Evolutionary conservation across 441 rosid species (phyloP).

Genomic region (Syzygium syzygioides): DNA sequence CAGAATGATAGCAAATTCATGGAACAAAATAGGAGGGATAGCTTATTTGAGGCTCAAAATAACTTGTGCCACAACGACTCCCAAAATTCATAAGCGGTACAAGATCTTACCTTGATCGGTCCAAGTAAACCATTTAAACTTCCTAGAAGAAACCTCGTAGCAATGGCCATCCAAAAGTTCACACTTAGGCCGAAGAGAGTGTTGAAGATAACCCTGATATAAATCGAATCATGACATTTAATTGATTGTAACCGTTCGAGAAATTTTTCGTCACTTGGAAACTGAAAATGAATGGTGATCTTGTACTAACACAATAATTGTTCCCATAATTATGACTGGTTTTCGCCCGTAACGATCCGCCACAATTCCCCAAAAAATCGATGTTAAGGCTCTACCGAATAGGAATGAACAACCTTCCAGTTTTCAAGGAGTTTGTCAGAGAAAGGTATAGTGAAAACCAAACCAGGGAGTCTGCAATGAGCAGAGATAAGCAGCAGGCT

Average conservation of each 20-base stretch:
- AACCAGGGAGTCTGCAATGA: background rate
- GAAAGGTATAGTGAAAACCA: background rate
- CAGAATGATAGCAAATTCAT: background rate
- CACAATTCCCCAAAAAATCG: slow-evolving; percentile 73
- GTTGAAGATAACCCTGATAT: slow-evolving; percentile 66
- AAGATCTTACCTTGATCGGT: slow-evolving; percentile 58
- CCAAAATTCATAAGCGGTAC: background rate
- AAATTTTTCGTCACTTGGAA: background rate
- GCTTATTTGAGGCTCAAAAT: background rate
- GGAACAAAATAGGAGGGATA: background rate
- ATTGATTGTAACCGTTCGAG: background rate
- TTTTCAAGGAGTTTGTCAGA: background rate
- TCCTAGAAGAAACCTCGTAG: slow-evolving; percentile 72
- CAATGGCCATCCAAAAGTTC: slow-evolving; percentile 81
- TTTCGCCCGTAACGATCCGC: slow-evolving; percentile 89
- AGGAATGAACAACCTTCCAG: slow-evolving; percentile 67
- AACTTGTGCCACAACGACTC: background rate
- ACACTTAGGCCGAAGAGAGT: slow-evolving; percentile 81
- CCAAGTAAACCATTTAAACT: slow-evolving; percentile 76
- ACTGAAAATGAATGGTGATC: background rate
- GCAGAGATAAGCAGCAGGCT: background rate
- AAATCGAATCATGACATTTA: background rate
- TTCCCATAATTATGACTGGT: slow-evolving; percentile 71
- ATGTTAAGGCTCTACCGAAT: slow-evolving; percentile 81
- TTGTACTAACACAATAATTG: slow-evolving; percentile 54